A percentile compares a stretch with the other conserved stretches of the same genome.
Conservation (phyloP, 176 grass and related monocot genomes). For the Aegilops sharonensis region DNA sequence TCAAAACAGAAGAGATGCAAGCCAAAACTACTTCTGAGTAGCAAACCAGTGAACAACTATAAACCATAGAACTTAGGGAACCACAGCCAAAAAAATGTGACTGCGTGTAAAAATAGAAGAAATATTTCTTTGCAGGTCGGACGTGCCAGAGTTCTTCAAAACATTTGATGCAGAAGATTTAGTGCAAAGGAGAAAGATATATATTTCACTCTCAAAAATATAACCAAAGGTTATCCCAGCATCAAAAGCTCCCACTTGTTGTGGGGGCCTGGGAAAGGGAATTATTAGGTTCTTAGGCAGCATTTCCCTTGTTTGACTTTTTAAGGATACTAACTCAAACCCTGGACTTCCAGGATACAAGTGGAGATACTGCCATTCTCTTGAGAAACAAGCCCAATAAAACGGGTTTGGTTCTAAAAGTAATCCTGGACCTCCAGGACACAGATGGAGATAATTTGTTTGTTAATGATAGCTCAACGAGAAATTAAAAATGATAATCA, state of each 20-base stretch:
- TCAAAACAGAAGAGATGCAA: background rate
- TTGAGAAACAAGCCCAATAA: background rate
- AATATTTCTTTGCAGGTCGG: background rate
- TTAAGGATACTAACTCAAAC: background rate
- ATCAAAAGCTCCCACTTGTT: background rate
- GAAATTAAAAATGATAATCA: background rate
- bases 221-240: background rate
- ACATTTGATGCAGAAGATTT: background rate
- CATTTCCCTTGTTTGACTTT: background rate
- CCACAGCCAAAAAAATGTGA: background rate
- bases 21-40: background rate
- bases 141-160: background rate
- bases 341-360: background rate
- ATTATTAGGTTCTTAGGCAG: background rate
- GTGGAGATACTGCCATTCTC: background rate
- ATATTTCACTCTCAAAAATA: background rate
- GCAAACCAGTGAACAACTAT: background rate
- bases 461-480: background rate
- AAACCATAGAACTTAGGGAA: background rate
- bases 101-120: background rate
- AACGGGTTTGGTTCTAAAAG: slow-evolving; percentile 1
- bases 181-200: background rate
- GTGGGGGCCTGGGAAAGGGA: background rate
- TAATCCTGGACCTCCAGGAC: background rate
- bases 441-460: background rate